Evolutionary conservation across 2,329 filamentous ascomycete genomes (phyloP), one percentile per base, ranked within the genome.

Genomic region (Achaetomium macrosporum): DNA sequence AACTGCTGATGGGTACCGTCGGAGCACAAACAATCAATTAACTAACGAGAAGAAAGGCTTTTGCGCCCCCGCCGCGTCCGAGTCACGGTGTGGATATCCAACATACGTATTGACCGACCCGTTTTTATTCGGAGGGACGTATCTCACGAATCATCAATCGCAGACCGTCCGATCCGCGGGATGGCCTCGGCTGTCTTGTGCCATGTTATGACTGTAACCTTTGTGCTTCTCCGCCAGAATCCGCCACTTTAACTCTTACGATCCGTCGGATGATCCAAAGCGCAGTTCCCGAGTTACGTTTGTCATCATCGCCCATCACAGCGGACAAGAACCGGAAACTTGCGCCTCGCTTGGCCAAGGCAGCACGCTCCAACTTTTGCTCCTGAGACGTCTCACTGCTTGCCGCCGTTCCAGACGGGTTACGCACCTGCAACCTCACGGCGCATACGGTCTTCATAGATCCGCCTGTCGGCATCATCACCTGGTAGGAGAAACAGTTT

Each of bases 321-420:
- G 20, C 20, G 39, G 45, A 33, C 19, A 12, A 39, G 12, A 29
- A 31, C 17, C 19, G 4, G 11, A n/a, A 30, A n/a, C 15, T 35
- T 35, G 33, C 10, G 33, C 33, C 33, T 15, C 10, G 33, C 33
- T 35, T 35, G 13, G 33, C 33, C 33, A 35, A 35, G 33, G 33
- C 10, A 35, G 33, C 33, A 11, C 13, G 5, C 33, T 12, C 40
- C 19, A 41, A n/a, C 44, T 31, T 17, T 13, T 39, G 39, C 37
- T 42, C 39, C 51, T 53, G 45, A 48, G 40, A 49, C 51, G 41
- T 53, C 46, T 49, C 51, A 44, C 46, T 42, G 40, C 37, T 47
- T 43, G 25, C 39, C 39, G 25, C 39, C 39, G 4, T 13, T 31
- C 33, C 40, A 43, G 20, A 43, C 36, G 15, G 17, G 12, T 19